phyloP scores from a whole-genome alignment of 352 stramenopile species.

The Aphanomyces invadans region DNA sequence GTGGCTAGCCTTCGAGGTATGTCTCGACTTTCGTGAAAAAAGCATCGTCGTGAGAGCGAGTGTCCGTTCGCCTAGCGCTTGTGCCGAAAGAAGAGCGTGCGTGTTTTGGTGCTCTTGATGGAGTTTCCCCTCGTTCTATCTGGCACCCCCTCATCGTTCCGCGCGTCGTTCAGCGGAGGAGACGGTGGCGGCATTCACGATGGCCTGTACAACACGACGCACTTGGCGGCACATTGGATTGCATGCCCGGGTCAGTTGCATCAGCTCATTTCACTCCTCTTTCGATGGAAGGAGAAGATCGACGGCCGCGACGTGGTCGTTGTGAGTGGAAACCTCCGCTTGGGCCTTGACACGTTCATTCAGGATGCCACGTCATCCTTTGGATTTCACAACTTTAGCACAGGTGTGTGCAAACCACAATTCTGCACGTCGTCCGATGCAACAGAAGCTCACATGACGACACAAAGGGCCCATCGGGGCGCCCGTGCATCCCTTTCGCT shows the following conservation, averaged over 20 bases:
- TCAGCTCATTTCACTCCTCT: conserved; percentile 57
- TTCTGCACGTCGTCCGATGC: background rate
- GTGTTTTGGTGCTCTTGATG: conserved; percentile 51
- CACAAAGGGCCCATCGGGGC: conserved; percentile 53
- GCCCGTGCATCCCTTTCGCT: conserved; percentile 42
- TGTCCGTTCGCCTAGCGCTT: conserved; percentile 30
- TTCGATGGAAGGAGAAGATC: conserved; percentile 68
- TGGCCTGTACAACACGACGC: conserved; percentile 50
- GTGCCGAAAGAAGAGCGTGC: conserved; percentile 56
- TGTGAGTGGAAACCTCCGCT: conserved; percentile 54
- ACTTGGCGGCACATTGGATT: conserved; percentile 56
- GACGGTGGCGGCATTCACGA: too few relatives aligned
- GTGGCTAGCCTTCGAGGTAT: conserved; percentile 59
- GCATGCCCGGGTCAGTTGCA: conserved; percentile 57
- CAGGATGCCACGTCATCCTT: conserved; percentile 41
- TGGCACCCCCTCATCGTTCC: conserved; percentile 29
- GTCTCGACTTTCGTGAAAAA: background rate
- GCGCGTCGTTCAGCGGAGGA: background rate
- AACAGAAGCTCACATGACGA: too few relatives aligned
- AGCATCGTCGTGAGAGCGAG: too few relatives aligned
- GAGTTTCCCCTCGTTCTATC: conserved; percentile 63
- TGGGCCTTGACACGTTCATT: conserved; percentile 57
- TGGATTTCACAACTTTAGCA: conserved; percentile 46
- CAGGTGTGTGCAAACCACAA: too few relatives aligned
- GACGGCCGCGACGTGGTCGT: conserved; percentile 57